Conservation (phyloP, 176 grass and related monocot genomes). For the Hyparrhenia diplandra region DNA sequence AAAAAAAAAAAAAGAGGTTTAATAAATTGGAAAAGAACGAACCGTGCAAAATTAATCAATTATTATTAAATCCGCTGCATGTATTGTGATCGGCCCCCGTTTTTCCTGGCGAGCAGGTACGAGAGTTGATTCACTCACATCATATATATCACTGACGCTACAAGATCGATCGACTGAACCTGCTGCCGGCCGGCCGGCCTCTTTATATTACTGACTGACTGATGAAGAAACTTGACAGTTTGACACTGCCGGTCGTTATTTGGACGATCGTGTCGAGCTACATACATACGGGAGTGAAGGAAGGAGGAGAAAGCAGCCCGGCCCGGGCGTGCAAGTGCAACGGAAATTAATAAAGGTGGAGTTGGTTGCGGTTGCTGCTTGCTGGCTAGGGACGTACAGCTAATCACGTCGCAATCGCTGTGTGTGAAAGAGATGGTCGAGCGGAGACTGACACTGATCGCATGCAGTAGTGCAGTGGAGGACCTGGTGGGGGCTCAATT, state of each 20-base stretch:
- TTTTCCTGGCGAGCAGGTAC: constrained; percentile 26
- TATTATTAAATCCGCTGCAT: too few species aligned
- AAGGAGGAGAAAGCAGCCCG: background rate
- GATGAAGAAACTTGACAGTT: background rate
- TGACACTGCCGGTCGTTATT: background rate
- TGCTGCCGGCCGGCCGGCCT: background rate
- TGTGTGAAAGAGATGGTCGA: background rate
- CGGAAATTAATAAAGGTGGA: constrained; percentile 17
- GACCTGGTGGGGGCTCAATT: too few species aligned
- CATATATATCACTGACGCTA: background rate
- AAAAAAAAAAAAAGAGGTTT: too few species aligned
- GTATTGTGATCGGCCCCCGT: background rate
- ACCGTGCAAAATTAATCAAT: too few species aligned
- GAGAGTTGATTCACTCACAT: constrained; percentile 19
- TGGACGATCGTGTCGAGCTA: background rate
- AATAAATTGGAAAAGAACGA: too few species aligned
- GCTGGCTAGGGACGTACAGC: background rate
- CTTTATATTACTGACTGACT: too few species aligned
- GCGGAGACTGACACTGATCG: too few species aligned
- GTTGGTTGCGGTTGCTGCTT: constrained; percentile 16
- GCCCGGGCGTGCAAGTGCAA: background rate
- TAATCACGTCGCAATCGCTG: background rate
- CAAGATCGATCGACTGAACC: background rate
- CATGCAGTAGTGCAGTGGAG: too few species aligned
- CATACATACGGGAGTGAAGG: too few species aligned